Base-by-base conservation (phyloP, 129 eudicot genomes). In the Arctium minus region DNA sequence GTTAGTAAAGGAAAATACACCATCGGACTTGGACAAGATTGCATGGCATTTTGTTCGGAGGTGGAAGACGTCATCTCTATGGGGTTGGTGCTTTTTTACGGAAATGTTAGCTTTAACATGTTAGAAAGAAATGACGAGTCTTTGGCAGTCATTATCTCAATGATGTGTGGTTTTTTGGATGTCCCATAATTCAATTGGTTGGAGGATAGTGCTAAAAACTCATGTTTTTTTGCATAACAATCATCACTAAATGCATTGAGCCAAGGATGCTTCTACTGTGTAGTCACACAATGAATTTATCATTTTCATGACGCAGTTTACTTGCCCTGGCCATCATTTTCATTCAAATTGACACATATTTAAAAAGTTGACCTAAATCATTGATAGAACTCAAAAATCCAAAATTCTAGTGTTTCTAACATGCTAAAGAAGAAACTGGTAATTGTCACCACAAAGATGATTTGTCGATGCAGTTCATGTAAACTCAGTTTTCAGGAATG, bases 31-130 rank as follows among this genome's bases (percentile, higher is more conserved):
- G 98, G 98, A 69, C 98, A 94, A 81, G 97, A 94, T 82, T 92
- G 98, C 90, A 94, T 94, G 98, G 97, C 89, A 50, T 94, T 92
- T 85, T 94, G 98, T 80, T 85, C 93, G 3, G 98, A 94, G 82
- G 98, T 94, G 30, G 98, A 94, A 94, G 98, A 94, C 83, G 97
- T 94, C 76, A 94, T 94, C 85, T 94, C 98, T 48, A 94, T 94
- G 98, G 91, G 98, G 98, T 94, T 68, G 40, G 64, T 33, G 71
- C 32, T 79, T 33, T 37, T 74, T 13, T 38, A 27, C 27, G 71
- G 1, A 67, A 67, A 67, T 27, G 35, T 67, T 27, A 7, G 35
- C 35, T 67, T 18, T 27, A 56, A 17, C 65, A 2, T 53, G 18
- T 53, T 53, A 1, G 70, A 64, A 22, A 64, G 7, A 64, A 32